Evolutionary conservation across 768 basidiomycete species (phyloP), one percentile per base, ranked within the genome.

Genomic region (Rhodosporidiobolus odoratus): DNA sequence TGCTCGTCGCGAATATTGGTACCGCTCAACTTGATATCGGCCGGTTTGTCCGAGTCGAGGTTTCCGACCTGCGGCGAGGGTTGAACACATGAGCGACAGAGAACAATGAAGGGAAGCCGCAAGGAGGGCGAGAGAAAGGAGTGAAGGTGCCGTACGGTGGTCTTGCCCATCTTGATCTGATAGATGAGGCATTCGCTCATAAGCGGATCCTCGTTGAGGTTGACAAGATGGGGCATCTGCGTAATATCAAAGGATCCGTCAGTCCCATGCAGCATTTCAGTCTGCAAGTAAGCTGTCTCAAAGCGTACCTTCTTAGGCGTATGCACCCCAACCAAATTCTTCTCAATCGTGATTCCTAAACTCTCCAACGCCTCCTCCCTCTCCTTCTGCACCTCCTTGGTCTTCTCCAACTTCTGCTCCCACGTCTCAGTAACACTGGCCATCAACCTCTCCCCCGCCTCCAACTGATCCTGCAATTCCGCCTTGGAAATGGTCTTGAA

Each of bases 321-420:
- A 82, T 96, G 93, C 66, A 99, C 96, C 60, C 96, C 95, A 66
- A 98, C 90, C 65, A 91, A 81, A 79, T 93, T 90, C 85, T 93
- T 97, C 81, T 98, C 95, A 69, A 99, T 92, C 48, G 90, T 91
- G 80, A 99, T 98, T 43, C 96, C 96, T 71, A 99, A 82, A 81
- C 96, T 95, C 81, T 99, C 96, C 58, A 99, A 81, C 16, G 96
- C 96, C 83, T 92, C 89, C 83, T 99, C 96, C 71, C 96, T 86
- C 81, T 98, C 94, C 78, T 89, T 90, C 83, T 97, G 94, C 38
- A 98, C 90, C 80, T 91, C 89, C 78, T 92, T 89, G 27, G 95
- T 97, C 78, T 91, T 85, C 76, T 82, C 81, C 84, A 97, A 82
- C 83, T 95, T 94, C 81, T 97, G 83, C 81, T 99, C 93, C 94